phyloP scores from a whole-genome alignment of 2,329 filamentous ascomycete genomes.

The Phyllosticta citrichinensis region DNA sequence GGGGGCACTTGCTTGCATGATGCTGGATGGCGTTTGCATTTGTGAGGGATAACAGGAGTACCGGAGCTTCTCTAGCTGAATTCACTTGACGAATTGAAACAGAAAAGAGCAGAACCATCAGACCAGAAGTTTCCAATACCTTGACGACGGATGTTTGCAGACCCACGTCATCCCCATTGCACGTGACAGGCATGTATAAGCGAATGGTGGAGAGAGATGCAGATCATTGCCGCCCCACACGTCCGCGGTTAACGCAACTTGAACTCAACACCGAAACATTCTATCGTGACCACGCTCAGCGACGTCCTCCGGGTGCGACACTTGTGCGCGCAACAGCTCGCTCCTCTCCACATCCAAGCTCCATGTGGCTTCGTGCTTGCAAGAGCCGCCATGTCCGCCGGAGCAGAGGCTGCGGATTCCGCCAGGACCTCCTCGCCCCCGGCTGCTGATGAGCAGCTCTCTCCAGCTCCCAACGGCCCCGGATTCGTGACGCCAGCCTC shows the following conservation, averaged over 20 bases:
- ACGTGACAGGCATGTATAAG: slow-evolving; percentile 4
- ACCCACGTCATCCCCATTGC: not conserved
- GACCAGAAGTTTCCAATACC: not conserved
- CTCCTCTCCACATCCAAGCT: slow-evolving; percentile 9
- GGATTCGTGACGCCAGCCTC: slow-evolving; percentile 29
- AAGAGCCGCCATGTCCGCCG: slow-evolving; percentile 27
- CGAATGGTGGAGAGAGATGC: slow-evolving; percentile 3
- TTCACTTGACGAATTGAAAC: slow-evolving; percentile 3
- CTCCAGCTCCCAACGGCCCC: slow-evolving; percentile 14
- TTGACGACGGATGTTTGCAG: not conserved
- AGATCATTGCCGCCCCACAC: slow-evolving; percentile 11
- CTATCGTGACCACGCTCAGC: slow-evolving; percentile 8
- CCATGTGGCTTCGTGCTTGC: slow-evolving; percentile 27
- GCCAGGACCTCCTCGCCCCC: slow-evolving; percentile 14
- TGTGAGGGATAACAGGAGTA: slow-evolving; percentile 6
- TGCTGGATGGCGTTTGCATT: slow-evolving; percentile 7
- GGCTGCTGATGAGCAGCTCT: slow-evolving; percentile 17
- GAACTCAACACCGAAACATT: slow-evolving; percentile 10
- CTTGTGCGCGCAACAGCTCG: not conserved
- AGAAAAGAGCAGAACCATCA: not conserved
- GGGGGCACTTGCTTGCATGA: slow-evolving; percentile 10
- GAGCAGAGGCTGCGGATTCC: slow-evolving; percentile 25
- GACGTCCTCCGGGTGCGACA: not conserved
- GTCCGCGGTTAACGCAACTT: not conserved
- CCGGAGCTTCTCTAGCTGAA: not conserved